Conservation (phyloP, 2,329 filamentous ascomycete species). For the Claviceps sorghi region DNA sequence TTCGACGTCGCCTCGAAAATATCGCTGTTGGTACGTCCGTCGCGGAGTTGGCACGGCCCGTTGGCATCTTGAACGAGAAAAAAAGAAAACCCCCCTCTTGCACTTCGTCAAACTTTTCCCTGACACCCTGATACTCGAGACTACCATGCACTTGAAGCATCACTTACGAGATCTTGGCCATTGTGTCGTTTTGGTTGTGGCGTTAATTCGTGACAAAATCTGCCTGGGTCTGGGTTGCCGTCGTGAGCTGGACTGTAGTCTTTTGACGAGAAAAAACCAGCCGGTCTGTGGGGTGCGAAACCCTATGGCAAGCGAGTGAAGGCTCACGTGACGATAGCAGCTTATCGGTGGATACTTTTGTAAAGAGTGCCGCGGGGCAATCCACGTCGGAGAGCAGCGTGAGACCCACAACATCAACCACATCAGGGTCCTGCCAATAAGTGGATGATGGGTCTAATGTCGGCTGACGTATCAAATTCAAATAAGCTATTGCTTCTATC, state of each 20-base stretch:
- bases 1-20: conserved; percentile 5
- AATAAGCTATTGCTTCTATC: neutral
- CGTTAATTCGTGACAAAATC: conserved; percentile 25
- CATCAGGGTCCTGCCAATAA: neutral
- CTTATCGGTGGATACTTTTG: conserved; percentile 9
- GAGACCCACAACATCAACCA: neutral
- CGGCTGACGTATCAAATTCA: neutral
- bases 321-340: conserved; percentile 19
- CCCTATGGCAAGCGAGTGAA: conserved; percentile 22
- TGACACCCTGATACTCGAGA: conserved; percentile 6
- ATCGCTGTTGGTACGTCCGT: neutral
- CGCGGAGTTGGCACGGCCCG: neutral
- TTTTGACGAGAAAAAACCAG: conserved; percentile 21
- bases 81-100: conserved; percentile 9
- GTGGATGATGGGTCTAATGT: neutral
- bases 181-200: conserved; percentile 36
- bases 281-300: conserved; percentile 26
- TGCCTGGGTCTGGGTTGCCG: conserved; percentile 23
- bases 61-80: neutral
- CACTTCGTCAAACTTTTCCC: conserved; percentile 5
- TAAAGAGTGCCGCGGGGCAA: neutral
- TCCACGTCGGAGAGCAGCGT: neutral
- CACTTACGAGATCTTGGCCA: conserved; percentile 51
- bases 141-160: conserved; percentile 9
- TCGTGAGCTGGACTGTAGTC: conserved; percentile 17